Conservation (phyloP, 2,329 filamentous ascomycete genomes). For the Pseudogymnoascus sp. region DNA sequence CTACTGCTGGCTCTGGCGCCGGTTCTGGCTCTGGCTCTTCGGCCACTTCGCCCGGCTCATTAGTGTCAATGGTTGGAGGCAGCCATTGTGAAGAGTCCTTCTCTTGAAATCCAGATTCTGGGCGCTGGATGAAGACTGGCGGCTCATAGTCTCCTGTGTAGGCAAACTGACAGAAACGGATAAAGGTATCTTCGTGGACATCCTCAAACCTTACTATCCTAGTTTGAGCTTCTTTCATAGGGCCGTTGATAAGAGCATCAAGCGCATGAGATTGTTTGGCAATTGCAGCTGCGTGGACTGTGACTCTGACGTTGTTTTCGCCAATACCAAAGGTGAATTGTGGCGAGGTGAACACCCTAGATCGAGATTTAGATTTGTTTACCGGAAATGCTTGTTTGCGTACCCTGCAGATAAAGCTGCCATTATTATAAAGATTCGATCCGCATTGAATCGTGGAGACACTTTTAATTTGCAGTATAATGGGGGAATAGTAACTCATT, state of each 20-base stretch:
- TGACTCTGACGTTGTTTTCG: constrained; percentile 14
- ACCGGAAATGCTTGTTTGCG: neutral
- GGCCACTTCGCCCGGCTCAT: no score
- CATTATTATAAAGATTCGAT: neutral
- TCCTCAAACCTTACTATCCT: constrained; percentile 18
- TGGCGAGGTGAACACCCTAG: constrained; percentile 16
- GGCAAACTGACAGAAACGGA: constrained; percentile 18
- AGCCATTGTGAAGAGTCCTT: neutral
- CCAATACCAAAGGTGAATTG: constrained; percentile 18
- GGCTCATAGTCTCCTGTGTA: constrained; percentile 20
- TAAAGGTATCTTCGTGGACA: constrained; percentile 19
- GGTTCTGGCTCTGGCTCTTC: no score
- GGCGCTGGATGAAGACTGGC: constrained; percentile 14
- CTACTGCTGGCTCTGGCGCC: no score
- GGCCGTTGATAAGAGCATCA: constrained; percentile 17
- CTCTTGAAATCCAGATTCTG: neutral
- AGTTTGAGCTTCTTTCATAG: constrained; percentile 17
- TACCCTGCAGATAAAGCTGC: constrained; percentile 2
- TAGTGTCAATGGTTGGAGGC: no score
- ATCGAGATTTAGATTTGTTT: neutral
- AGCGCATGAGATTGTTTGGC: constrained; percentile 19
- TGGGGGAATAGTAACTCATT: no score
- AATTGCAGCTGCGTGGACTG: constrained; percentile 17
- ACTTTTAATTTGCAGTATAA: neutral
- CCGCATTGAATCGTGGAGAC: neutral